Evolutionary conservation across 768 basidiomycete species (phyloP), one percentile per base, ranked within the genome.

Genomic region (Mycena epipterygia): DNA sequence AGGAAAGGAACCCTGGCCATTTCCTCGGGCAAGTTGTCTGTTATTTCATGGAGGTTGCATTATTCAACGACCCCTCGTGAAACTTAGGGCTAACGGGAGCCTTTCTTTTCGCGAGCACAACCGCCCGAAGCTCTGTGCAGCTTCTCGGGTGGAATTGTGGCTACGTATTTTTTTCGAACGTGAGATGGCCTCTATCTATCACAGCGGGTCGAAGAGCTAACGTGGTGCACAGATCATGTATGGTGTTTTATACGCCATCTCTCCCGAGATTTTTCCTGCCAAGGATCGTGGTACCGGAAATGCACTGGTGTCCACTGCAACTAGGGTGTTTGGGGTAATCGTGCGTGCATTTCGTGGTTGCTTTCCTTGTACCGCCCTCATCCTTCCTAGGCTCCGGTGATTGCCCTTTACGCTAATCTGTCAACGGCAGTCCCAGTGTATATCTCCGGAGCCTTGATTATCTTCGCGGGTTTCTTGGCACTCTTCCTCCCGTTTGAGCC

Each of bases 121-220:
- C 93, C n/a, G 87, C 93, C 33, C 86, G 88, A 73, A 89, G 86
- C 67, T 92, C 67, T 3, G 46, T 58, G 35, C 68, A 73, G 62
- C 68, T 73, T 14, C 84, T 95, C 29, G 93, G 89, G 53, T 95
- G 93, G 93, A 94, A 94, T 79, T 95, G 92, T 76, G 92, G 87
- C 12, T 93, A 92, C 71, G 85, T 82, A n/a, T 91, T 91, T 76
- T 85, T 80, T 71, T 89, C 87, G 61, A 90, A 90, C 74, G 88
- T 91, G 66, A 52, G 84, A 79, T 2, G 33, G 9, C 30, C 30
- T 55, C 27, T 53, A n/a, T n/a, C n/a, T n/a, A 25, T 16, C 9
- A 48, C 13, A 51, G 8, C 8, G 25, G n/a, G 48, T 32, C 49
- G 71, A 29, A 71, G n/a, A 6, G 14, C 60, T 27, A 29, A 57